Conservation (phyloP, 768 basidiomycete species). For the Kwoniella dendrophila region DNA sequence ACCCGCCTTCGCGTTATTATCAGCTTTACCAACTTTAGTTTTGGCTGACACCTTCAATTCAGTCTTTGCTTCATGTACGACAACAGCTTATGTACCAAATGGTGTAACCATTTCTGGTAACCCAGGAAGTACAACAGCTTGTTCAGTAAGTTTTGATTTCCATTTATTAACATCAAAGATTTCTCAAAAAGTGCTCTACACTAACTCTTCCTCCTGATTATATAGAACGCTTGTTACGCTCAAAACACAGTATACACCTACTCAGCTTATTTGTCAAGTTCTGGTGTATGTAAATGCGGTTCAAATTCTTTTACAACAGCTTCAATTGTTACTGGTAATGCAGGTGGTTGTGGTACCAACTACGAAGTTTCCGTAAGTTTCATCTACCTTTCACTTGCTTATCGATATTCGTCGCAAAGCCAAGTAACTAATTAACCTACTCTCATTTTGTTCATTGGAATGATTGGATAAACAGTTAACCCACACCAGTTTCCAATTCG, state of each 20-base stretch:
- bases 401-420: not conserved
- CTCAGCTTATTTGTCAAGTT: not conserved
- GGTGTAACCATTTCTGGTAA: not conserved
- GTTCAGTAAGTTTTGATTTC: not conserved
- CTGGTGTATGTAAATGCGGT: conserved; percentile 2
- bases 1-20: not conserved
- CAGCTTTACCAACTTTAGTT: not conserved
- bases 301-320: not conserved
- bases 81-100: not conserved
- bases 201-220: not conserved
- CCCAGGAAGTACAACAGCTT: not conserved
- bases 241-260: not conserved
- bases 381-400: not conserved
- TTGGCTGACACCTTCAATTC: not conserved
- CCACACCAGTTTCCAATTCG: not conserved
- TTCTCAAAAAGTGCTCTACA: not conserved
- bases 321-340: not conserved
- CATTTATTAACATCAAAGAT: not conserved
- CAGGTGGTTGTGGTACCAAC: not conserved
- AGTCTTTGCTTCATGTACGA: conserved; percentile 1
- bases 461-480: not conserved
- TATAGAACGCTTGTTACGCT: not conserved
- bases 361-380: conserved; percentile 7
- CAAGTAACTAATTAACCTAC: no score
- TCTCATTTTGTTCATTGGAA: not conserved